These are phyloP conservation scores for Phytophthora megakarya DNA, from an alignment of 352 stramenopile species.

Conservation along the genomic window DNA sequence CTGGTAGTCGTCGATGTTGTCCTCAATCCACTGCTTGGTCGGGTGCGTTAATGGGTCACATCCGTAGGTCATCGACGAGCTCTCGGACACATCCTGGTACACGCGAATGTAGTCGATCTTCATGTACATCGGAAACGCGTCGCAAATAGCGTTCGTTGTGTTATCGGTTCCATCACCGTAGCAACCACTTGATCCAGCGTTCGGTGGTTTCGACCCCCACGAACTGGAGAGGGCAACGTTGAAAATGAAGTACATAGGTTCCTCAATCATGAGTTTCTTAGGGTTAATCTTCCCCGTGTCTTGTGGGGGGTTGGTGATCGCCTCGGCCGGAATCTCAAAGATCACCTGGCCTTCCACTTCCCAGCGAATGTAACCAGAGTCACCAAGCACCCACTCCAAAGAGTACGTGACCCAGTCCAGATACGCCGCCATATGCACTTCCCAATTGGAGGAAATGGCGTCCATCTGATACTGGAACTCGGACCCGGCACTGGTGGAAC, in stretches of 20 bases:
- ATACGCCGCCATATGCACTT: slow-evolving; percentile 77
- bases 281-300: slow-evolving; percentile 55
- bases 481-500: slow-evolving; percentile 26
- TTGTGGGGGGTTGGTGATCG: slow-evolving; percentile 60
- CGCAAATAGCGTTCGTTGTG: slow-evolving; percentile 52
- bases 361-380: slow-evolving; percentile 56
- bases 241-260: slow-evolving; percentile 92
- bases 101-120: slow-evolving; percentile 79
- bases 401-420: slow-evolving; percentile 71
- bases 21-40: slow-evolving; percentile 65
- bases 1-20: slow-evolving; percentile 58
- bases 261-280: slow-evolving; percentile 87
- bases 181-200: slow-evolving; percentile 36
- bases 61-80: slow-evolving; percentile 46
- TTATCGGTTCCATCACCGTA: slow-evolving; percentile 34
- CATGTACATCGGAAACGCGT: slow-evolving; percentile 67
- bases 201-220: slow-evolving; percentile 69
- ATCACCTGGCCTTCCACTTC: slow-evolving; percentile 84
- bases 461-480: slow-evolving; percentile 85
- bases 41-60: slow-evolving; percentile 60
- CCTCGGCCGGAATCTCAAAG: slow-evolving; percentile 79
- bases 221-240: slow-evolving; percentile 89
- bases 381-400: slow-evolving; percentile 59
- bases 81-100: slow-evolving; percentile 41
- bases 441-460: slow-evolving; percentile 89